phyloP scores from a whole-genome alignment of 441 rosid species.

The Geranium incanum region DNA sequence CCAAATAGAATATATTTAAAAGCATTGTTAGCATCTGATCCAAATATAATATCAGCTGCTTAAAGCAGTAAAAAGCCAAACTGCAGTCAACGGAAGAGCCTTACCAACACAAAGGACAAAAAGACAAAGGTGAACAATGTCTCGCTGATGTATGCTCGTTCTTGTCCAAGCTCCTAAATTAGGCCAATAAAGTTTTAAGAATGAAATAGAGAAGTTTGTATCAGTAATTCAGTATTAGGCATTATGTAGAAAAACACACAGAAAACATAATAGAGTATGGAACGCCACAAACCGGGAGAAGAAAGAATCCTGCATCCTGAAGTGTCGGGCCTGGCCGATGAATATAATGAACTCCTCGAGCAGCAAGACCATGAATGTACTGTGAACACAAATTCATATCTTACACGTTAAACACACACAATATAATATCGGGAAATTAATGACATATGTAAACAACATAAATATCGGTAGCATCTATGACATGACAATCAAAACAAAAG shows the following conservation, averaged over 20 bases:
- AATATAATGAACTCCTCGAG: conserved; percentile 87
- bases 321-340: conserved; percentile 81
- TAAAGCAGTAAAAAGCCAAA: conserved; percentile 2
- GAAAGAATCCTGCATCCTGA: conserved; percentile 78
- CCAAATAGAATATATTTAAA: background rate
- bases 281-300: conserved; percentile 67
- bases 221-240: background rate
- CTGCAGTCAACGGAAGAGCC: conserved; percentile 16
- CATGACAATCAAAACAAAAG: background rate
- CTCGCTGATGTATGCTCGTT: conserved; percentile 89
- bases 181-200: conserved; percentile 10
- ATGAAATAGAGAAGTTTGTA: background rate
- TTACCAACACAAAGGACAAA: conserved; percentile 67
- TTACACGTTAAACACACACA: background rate
- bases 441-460: too few species aligned
- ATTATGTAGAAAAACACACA: background rate
- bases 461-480: too few species aligned
- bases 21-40: background rate
- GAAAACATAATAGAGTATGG: background rate
- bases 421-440: too few species aligned
- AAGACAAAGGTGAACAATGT: conserved; percentile 60
- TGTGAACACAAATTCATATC: background rate
- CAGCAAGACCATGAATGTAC: conserved; percentile 35
- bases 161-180: conserved; percentile 86
- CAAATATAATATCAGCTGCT: background rate